These are phyloP conservation scores for Musa beccarii DNA, from an alignment of 176 grass and related monocot species.

Conservation along the genomic window DNA sequence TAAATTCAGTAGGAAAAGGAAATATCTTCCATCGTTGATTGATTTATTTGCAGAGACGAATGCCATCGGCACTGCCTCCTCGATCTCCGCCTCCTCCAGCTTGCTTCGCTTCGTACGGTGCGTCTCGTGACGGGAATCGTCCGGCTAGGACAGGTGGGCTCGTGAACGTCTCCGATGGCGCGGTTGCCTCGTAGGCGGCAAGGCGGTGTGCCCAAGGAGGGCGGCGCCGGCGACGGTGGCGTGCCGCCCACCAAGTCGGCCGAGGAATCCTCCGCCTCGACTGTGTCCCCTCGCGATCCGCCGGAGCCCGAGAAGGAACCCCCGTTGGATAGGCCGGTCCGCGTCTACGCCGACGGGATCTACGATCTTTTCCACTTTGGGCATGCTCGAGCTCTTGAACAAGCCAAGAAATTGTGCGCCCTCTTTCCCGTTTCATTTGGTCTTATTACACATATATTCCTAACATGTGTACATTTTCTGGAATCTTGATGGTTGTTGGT, in stretches of 20 bases:
- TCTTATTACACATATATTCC: no score
- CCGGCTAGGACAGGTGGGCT: background rate
- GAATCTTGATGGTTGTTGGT: background rate
- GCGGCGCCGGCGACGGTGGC: background rate
- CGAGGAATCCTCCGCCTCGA: background rate
- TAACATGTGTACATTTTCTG: background rate
- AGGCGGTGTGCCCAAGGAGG: slow-evolving; percentile 13
- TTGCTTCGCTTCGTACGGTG: background rate
- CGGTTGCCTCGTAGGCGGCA: slow-evolving; percentile 57
- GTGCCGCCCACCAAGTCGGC: slow-evolving; percentile 19
- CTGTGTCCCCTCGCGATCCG: background rate
- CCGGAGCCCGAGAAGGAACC: background rate
- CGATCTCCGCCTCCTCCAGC: background rate
- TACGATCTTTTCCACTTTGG: slow-evolving; percentile 99
- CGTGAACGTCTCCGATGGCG: slow-evolving; percentile 34
- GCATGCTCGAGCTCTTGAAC: slow-evolving; percentile 93
- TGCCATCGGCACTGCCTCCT: background rate
- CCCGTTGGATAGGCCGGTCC: slow-evolving; percentile 20
- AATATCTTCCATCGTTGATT: no score
- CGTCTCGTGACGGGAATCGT: background rate
- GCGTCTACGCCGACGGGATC: slow-evolving; percentile 96
- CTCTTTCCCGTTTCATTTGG: no score
- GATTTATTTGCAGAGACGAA: no score
- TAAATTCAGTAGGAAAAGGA: no score
- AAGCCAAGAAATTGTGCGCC: slow-evolving; percentile 75